phyloP scores from a whole-genome alignment of 176 grass and related monocot species.

The Oryza coarctata region DNA sequence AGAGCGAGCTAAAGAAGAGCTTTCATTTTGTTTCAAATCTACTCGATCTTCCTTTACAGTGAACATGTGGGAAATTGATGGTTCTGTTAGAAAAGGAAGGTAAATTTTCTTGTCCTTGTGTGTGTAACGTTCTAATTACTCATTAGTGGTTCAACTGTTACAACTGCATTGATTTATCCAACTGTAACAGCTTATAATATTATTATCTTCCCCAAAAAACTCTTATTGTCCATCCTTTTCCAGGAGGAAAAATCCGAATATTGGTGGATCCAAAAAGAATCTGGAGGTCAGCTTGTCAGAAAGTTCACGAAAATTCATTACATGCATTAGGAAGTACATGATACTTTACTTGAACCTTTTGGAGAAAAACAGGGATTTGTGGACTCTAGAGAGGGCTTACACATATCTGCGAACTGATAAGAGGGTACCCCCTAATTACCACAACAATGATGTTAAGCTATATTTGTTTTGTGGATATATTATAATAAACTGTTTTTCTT shows the following conservation, averaged over 20 bases:
- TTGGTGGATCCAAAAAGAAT: conserved; percentile 79
- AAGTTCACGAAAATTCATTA: conserved; percentile 98
- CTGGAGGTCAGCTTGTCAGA: conserved; percentile 97
- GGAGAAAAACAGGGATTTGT: conserved; percentile 81
- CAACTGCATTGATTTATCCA: neutral
- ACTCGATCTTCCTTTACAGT: conserved; percentile 90
- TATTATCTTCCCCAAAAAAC: conserved; percentile 31
- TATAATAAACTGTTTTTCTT: conserved; percentile 7
- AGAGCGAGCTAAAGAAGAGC: conserved; percentile 84
- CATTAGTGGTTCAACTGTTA: neutral
- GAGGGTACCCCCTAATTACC: conserved; percentile 54
- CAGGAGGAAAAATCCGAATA: conserved; percentile 89
- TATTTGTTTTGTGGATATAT: conserved; percentile 9
- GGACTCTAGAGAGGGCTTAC: conserved; percentile 87
- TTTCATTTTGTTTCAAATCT: conserved; percentile 99
- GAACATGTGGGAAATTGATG: conserved; percentile 99
- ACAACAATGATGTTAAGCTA: conserved; percentile 13
- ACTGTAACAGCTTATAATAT: conserved; percentile 12
- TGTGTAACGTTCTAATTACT: neutral
- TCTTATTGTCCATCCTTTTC: conserved; percentile 21
- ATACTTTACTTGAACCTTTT: conserved; percentile 83
- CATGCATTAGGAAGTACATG: conserved; percentile 92
- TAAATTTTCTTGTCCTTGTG: conserved; percentile 28
- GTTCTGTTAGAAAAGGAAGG: conserved; percentile 90
- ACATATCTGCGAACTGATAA: conserved; percentile 84